Percentiles rank a stretch among this genome's conserved stretches.
These are phyloP conservation scores for Phytophthora meadii DNA, from an alignment of 352 stramenopile genomes.

Conservation along the genomic window DNA sequence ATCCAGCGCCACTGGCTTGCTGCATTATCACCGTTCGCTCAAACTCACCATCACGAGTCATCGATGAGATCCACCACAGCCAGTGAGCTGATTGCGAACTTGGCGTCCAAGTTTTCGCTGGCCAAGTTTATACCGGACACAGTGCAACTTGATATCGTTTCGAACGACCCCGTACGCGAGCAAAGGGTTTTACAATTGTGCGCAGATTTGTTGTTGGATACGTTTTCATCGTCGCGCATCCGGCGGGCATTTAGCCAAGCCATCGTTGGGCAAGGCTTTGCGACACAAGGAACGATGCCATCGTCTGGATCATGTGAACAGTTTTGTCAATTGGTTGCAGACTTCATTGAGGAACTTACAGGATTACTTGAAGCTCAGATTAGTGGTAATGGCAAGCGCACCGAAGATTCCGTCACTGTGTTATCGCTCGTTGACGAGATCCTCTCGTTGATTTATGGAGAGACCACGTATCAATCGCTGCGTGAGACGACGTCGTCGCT, in stretches of 20 bases:
- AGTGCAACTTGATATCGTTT: neutral
- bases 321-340: neutral
- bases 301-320: neutral
- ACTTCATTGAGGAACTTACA: slow-evolving; percentile 3
- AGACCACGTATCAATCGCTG: neutral
- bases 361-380: slow-evolving; percentile 1
- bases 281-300: neutral
- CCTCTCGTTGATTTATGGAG: slow-evolving; percentile 9
- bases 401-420: neutral
- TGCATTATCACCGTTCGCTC: neutral
- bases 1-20: slow-evolving; percentile 21
- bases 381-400: neutral
- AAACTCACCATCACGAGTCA: neutral
- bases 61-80: too few species aligned
- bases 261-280: neutral
- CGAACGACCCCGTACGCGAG: neutral
- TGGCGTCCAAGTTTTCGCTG: slow-evolving; percentile 11
- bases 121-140: neutral
- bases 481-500: neutral
- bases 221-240: slow-evolving; percentile 5
- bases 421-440: slow-evolving; percentile 6
- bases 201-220: slow-evolving; percentile 9
- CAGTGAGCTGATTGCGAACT: slow-evolving; percentile 2
- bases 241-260: neutral
- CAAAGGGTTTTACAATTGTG: slow-evolving; percentile 10